Evolutionary conservation across 192 early-diverging fungal species (phyloP), one percentile per base, ranked within the genome.

Genomic region (Umbelopsis isabellina): DNA sequence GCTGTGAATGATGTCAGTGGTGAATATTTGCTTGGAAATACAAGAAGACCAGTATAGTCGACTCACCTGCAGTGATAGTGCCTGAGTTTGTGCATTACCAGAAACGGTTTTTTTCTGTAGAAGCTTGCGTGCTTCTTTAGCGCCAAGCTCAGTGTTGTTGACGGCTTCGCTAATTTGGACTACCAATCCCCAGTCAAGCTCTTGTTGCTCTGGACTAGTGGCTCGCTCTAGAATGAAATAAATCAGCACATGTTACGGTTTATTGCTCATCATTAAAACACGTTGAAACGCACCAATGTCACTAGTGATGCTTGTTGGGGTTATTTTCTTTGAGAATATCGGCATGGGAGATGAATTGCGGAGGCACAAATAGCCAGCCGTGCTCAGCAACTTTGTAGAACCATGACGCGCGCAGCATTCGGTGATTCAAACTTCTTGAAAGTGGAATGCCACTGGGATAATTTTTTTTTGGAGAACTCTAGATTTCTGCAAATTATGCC

Each of bases 271-370:
- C 0, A 5, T 41, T 41, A 6, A 1, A 41, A 41, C 10, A 10
- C 37, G 6, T 10, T 41, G 15, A 47, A 18, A 44, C 18, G 30
- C 71, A 78, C 77, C 77, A 67, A 78, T 78, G 64, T 72, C 68
- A 16, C 70, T 53, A 10, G 78, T 79, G 15, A 79, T 79, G 47
- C 66, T 71, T 4, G 78, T 79, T 3, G 78, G 73, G 16, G 67
- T 64, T 15, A 79, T 71, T 33, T 79, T 79, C 30, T 79, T 75
- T 46, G 78, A 79, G 51, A 79, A 79, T 68, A 79, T 61, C 8
- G 70, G 70, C 78, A 79, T 79, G 53, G 15, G 69, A 49, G 66
- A 49, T 61, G 55, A 61, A 61, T 37, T 61, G 55, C 55, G 55
- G 55, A 61, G 55, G 55, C 55, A 30, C 27, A 58, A 58, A 61